Conservation (phyloP, 768 basidiomycete species). For the Flagelloscypha sp. region DNA sequence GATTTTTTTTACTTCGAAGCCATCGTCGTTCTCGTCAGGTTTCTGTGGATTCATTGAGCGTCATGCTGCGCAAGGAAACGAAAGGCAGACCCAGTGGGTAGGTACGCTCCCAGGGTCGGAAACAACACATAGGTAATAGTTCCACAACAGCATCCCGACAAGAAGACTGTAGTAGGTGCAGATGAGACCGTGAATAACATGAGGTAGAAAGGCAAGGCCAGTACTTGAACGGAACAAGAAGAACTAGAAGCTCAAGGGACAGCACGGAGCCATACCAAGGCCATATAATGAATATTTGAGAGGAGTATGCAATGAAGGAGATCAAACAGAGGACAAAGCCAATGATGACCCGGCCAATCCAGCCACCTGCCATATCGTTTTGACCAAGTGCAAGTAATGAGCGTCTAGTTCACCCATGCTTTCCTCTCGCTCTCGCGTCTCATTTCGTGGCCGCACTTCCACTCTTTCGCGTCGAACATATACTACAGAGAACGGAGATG, state of each 20-base stretch:
- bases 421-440: too few relatives aligned
- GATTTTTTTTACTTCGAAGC: conserved; percentile 84
- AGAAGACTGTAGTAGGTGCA: conserved; percentile 44
- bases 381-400: too few relatives aligned
- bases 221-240: conserved; percentile 91
- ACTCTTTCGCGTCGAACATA: too few relatives aligned
- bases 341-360: conserved; percentile 58
- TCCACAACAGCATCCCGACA: conserved; percentile 75
- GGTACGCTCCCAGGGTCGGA: conserved; percentile 88
- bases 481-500: too few relatives aligned
- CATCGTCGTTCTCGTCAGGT: conserved; percentile 66
- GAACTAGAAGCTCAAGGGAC: conserved; percentile 62
- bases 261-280: conserved; percentile 82
- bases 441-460: too few relatives aligned
- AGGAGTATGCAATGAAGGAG: conserved; percentile 80
- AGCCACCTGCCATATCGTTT: too few relatives aligned
- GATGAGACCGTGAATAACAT: conserved; percentile 6
- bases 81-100: conserved; percentile 53
- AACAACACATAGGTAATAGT: conserved; percentile 75
- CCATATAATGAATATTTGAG: conserved; percentile 86
- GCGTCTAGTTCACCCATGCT: too few relatives aligned
- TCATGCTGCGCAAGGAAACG: neutral
- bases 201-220: conserved; percentile 17
- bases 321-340: conserved; percentile 65
- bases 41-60: conserved; percentile 32